Percentiles rank a stretch among this genome's conserved stretches.
These are phyloP conservation scores for Ceratobasidium sp. DNA, from an alignment of 1,284 basidiomycete genomes.

Conservation along the genomic window DNA sequence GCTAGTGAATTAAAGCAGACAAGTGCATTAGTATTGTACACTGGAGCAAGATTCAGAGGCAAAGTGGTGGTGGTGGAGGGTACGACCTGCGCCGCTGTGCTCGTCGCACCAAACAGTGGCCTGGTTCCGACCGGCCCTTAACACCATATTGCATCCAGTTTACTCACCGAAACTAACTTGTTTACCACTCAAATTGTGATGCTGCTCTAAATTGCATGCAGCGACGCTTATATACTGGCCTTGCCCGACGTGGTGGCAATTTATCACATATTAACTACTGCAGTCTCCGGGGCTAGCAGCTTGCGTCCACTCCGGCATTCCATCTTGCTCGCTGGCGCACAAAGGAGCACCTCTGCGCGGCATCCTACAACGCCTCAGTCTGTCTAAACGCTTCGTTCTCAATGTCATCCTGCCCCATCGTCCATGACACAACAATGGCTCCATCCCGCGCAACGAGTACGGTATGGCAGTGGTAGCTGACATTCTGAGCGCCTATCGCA, in stretches of 20 bases:
- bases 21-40: constrained; percentile 38
- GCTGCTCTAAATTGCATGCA: not conserved
- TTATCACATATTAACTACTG: no score
- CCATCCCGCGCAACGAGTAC: no score
- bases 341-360: not conserved
- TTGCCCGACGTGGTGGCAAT: not conserved
- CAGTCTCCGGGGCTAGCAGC: no score
- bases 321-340: not conserved
- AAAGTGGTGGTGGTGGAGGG: constrained; percentile 33
- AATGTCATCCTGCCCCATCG: not conserved
- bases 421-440: no score
- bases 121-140: constrained; percentile 22
- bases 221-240: not conserved
- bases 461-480: no score
- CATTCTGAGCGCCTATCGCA: no score
- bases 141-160: not conserved
- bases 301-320: not conserved
- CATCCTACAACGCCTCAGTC: no score
- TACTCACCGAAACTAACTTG: constrained; percentile 8
- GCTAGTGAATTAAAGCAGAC: constrained; percentile 33
- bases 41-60: not conserved
- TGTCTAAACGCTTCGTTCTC: not conserved
- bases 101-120: constrained; percentile 9
- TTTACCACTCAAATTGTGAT: not conserved
- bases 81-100: constrained; percentile 21